Percentiles rank a stretch among this genome's conserved stretches.
Conservation (phyloP, 1,284 basidiomycete genomes). For the Ustilago cynodontis region DNA sequence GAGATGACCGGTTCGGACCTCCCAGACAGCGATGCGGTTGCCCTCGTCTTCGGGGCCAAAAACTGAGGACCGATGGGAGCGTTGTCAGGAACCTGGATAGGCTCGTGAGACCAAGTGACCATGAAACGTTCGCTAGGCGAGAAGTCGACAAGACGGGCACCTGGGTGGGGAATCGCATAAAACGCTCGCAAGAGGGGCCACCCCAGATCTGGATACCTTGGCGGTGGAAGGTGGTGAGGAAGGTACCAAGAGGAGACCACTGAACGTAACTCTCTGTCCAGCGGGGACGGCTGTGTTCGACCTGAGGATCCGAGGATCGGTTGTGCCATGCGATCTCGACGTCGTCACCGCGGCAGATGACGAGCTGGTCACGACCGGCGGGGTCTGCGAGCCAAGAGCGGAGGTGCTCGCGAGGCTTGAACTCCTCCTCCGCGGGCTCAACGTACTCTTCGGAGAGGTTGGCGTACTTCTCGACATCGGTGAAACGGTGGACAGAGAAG, state of each 20-base stretch:
- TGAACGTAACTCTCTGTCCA: constrained; percentile 98
- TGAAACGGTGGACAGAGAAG: constrained; percentile 90
- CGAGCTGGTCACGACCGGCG: constrained; percentile 93
- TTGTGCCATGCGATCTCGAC: constrained; percentile 95
- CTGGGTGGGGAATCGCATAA: constrained; percentile 94
- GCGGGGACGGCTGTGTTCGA: constrained; percentile 78
- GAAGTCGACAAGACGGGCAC: constrained; percentile 96
- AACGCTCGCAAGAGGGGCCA: constrained; percentile 85
- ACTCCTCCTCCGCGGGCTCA: constrained; percentile 84
- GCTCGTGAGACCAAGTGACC: constrained; percentile 97
- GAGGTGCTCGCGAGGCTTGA: constrained; percentile 91
- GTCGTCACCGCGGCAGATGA: constrained; percentile 91
- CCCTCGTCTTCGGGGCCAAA: constrained; percentile 96
- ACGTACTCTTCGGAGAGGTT: constrained; percentile 85
- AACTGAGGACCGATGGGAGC: constrained; percentile 75
- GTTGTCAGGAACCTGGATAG: constrained; percentile 87
- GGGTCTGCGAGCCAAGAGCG: constrained; percentile 93
- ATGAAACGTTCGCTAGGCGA: constrained; percentile 97
- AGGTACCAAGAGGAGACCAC: constrained; percentile 97
- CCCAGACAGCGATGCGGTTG: constrained; percentile 97
- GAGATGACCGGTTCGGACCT: constrained; percentile 90
- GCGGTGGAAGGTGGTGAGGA: constrained; percentile 90
- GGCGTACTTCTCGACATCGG: constrained; percentile 88
- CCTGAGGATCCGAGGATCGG: constrained; percentile 86
- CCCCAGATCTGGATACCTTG: constrained; percentile 98